A percentile compares a stretch with the other conserved stretches of the same genome.
phyloP scores from a whole-genome alignment of 2,329 filamentous ascomycete genomes.

The Pseudofabraea citricarpa region DNA sequence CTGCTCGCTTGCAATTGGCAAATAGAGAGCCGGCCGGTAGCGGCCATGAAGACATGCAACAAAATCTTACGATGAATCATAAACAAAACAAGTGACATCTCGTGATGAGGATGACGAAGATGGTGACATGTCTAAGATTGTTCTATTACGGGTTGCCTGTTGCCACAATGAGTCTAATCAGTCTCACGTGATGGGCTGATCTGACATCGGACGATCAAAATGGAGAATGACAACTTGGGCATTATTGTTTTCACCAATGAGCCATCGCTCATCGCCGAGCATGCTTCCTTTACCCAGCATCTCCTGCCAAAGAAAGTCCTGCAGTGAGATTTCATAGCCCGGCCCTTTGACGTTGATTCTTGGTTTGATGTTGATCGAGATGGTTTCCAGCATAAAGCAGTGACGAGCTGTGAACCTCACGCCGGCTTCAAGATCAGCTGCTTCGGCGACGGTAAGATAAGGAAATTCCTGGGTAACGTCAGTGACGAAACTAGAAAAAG shows the following conservation, averaged over 20 bases:
- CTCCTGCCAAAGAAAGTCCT: constrained; percentile 39
- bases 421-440: constrained; percentile 39
- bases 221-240: constrained; percentile 47
- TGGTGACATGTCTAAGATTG: not conserved
- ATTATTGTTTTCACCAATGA: constrained; percentile 52
- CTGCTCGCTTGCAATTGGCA: not conserved
- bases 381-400: constrained; percentile 42
- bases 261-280: constrained; percentile 54
- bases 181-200: not conserved
- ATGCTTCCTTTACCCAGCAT: constrained; percentile 49
- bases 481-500: not conserved
- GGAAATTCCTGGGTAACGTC: not conserved
- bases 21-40: not conserved
- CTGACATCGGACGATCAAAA: constrained; percentile 31
- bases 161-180: no score
- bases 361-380: constrained; percentile 39
- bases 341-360: constrained; percentile 25
- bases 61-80: not conserved
- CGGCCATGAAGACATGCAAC: not conserved
- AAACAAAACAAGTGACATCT: not conserved
- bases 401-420: constrained; percentile 40
- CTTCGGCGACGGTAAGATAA: not conserved
- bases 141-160: not conserved
- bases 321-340: constrained; percentile 35
- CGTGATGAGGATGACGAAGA: not conserved